Conservation (phyloP, 2,329 filamentous ascomycete species). For the Apiospora rasikravindrae region DNA sequence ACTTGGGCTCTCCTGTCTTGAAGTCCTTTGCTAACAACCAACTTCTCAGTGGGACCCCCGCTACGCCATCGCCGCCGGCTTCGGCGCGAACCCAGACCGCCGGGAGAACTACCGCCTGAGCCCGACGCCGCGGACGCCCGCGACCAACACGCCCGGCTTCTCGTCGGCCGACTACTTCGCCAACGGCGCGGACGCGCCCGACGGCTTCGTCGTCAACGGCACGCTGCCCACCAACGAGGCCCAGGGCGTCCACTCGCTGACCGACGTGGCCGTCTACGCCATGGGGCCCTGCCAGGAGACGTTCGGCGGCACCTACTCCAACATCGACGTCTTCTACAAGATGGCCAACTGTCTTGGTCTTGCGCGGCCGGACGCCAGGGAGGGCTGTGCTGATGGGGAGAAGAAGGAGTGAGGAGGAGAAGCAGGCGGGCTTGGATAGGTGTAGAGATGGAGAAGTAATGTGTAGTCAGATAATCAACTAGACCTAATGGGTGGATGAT, state of each 20-base stretch:
- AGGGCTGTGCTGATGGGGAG: neutral
- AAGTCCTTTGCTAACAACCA: neutral
- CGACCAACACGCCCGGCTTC: constrained; percentile 57
- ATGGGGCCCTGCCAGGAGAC: constrained; percentile 78
- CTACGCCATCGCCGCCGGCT: constrained; percentile 77
- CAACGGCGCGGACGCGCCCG: constrained; percentile 68
- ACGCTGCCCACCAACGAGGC: constrained; percentile 67
- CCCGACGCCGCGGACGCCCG: constrained; percentile 66
- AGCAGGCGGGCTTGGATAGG: neutral
- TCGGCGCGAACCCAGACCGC: constrained; percentile 74
- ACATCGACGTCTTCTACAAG: constrained; percentile 76
- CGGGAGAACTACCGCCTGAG: constrained; percentile 78
- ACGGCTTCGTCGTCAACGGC: constrained; percentile 77
- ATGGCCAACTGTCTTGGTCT: constrained; percentile 73
- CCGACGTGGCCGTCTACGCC: constrained; percentile 79
- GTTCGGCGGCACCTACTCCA: constrained; percentile 75
- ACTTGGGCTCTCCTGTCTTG: too few relatives aligned
- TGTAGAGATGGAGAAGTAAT: neutral
- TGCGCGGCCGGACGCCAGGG: constrained; percentile 35
- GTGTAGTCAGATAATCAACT: neutral
- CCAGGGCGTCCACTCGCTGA: constrained; percentile 78
- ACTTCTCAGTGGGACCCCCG: constrained; percentile 68
- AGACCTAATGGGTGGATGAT: neutral
- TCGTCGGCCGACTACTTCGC: constrained; percentile 64
- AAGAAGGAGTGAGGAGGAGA: neutral